Conservation (phyloP, 768 basidiomycete species). For the Termitomyces titanicus region DNA sequence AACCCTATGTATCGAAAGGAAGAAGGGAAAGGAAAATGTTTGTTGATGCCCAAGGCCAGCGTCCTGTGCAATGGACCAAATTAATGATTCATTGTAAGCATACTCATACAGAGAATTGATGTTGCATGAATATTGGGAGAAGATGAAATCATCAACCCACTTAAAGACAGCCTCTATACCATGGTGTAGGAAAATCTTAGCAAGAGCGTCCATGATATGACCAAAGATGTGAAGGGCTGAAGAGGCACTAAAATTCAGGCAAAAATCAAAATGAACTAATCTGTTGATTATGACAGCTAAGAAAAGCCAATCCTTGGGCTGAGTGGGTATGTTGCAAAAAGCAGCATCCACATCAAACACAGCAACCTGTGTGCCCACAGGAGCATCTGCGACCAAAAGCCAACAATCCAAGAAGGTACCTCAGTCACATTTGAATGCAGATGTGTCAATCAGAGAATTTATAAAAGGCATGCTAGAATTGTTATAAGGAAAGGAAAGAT, state of each 20-base stretch:
- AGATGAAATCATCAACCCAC: not conserved
- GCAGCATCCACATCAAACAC: too few relatives aligned
- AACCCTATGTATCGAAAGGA: not conserved
- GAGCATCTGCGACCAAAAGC: too few relatives aligned
- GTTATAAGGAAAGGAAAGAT: too few relatives aligned
- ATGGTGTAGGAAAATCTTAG: not conserved
- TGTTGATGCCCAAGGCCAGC: not conserved
- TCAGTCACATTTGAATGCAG: too few relatives aligned
- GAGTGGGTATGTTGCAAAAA: too few relatives aligned
- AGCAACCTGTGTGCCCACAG: too few relatives aligned
- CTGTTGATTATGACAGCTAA: too few relatives aligned
- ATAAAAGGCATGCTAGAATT: too few relatives aligned
- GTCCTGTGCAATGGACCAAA: not conserved
- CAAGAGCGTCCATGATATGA: not conserved
- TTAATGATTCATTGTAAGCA: not conserved
- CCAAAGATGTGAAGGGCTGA: not conserved
- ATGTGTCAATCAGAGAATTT: too few relatives aligned
- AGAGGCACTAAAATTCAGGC: not conserved
- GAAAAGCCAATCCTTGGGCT: too few relatives aligned
- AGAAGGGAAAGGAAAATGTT: not conserved
- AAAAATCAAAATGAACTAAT: not conserved
- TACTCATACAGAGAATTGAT: not conserved
- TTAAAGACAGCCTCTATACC: not conserved
- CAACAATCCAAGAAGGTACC: too few relatives aligned
- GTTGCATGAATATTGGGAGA: not conserved